These are phyloP conservation scores for Rhodomyrtus psidioides DNA, from an alignment of 441 rosid genomes.

Conservation along the genomic window DNA sequence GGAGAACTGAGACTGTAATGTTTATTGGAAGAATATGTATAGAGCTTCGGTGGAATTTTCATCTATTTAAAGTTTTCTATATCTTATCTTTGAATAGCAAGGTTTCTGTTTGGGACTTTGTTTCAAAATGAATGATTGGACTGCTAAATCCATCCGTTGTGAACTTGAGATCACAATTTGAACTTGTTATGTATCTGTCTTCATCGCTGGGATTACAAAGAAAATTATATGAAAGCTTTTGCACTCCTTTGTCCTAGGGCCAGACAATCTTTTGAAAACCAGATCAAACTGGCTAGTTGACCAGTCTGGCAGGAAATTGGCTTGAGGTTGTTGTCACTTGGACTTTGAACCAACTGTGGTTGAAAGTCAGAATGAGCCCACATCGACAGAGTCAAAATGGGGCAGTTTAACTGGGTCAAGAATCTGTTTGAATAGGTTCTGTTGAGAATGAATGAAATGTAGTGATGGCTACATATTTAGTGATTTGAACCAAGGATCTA, in stretches of 20 bases:
- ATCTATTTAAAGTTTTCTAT: neutral
- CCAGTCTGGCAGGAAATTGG: neutral
- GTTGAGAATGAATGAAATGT: neutral
- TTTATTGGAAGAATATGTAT: neutral
- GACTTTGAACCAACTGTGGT: neutral
- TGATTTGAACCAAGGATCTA: neutral
- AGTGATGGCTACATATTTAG: neutral
- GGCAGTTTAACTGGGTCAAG: neutral
- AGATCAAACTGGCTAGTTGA: neutral
- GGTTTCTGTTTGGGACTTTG: neutral
- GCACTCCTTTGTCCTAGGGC: neutral
- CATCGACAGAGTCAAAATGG: neutral
- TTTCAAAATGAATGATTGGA: neutral
- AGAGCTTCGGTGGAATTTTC: neutral
- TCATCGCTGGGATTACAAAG: neutral
- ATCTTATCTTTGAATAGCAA: neutral
- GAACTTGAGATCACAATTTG: neutral
- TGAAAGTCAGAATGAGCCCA: neutral
- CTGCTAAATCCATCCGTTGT: neutral
- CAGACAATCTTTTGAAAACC: neutral
- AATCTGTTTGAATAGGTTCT: neutral
- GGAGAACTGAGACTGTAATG: neutral
- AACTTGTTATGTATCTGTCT: neutral
- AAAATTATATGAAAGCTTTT: neutral
- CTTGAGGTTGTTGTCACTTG: neutral